Evolutionary conservation across 202 grass and related monocot species (phyloP).

Genomic region (Saccharum hybrid): DNA sequence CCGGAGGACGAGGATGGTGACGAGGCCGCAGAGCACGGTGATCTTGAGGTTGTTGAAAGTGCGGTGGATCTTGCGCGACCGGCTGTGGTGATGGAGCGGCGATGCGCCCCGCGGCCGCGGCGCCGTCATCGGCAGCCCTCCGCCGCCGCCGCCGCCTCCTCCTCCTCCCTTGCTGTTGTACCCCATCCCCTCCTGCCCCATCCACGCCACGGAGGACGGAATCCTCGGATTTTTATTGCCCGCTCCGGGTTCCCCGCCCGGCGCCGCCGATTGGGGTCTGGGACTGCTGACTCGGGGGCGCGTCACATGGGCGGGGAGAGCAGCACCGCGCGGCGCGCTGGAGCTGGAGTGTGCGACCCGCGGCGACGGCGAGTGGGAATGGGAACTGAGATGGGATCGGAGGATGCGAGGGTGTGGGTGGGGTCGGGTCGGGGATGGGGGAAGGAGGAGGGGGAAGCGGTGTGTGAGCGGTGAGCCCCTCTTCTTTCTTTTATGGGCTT

Average conservation of each 20-base stretch:
- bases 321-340: background rate
- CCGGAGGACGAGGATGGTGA: constrained; percentile 92
- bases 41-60: constrained; percentile 99
- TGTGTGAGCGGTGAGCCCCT: too few relatives aligned
- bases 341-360: background rate
- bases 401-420: background rate
- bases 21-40: constrained; percentile 92
- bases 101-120: constrained; percentile 47
- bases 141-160: constrained; percentile 45
- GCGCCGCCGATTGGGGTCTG: constrained; percentile 11
- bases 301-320: constrained; percentile 44
- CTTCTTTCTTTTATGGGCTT: background rate
- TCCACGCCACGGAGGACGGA: constrained; percentile 15
- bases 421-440: background rate
- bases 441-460: background rate
- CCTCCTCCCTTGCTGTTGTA: constrained; percentile 40
- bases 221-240: constrained; percentile 37
- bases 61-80: constrained; percentile 74
- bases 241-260: background rate
- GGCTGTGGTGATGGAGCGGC: constrained; percentile 41
- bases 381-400: constrained; percentile 38
- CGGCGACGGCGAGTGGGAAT: background rate
- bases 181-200: constrained; percentile 63
- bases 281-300: background rate
- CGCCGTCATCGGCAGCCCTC: constrained; percentile 35